These are phyloP conservation scores for Prunus dulcis DNA, from an alignment of 306 rosid genomes.

Conservation along the genomic window DNA sequence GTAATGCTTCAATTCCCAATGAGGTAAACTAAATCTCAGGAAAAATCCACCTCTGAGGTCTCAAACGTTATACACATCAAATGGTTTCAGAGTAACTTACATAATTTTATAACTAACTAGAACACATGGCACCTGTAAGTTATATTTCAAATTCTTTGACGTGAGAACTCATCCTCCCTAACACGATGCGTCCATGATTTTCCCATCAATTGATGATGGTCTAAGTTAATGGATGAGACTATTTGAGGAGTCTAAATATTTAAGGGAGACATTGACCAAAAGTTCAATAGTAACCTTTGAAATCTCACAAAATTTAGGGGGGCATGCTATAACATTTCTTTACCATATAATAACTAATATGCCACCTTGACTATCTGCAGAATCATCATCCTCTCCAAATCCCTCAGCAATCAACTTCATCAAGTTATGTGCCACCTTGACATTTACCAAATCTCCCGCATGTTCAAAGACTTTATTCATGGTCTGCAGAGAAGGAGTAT, in stretches of 20 bases:
- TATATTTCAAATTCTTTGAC: background rate
- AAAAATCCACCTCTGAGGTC: background rate
- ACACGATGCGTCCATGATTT: conserved; percentile 20
- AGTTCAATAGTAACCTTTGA: too few relatives aligned
- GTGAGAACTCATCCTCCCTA: background rate
- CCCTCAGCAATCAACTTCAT: conserved; percentile 97
- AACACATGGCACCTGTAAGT: background rate
- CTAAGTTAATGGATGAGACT: background rate
- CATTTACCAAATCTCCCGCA: conserved; percentile 96
- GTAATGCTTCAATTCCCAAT: background rate
- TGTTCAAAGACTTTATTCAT: conserved; percentile 98
- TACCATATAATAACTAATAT: too few relatives aligned
- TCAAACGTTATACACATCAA: background rate
- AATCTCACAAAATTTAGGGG: too few relatives aligned
- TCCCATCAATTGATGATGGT: background rate
- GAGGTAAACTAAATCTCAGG: too few relatives aligned
- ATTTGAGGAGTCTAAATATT: background rate
- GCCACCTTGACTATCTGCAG: conserved; percentile 54
- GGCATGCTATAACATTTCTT: too few relatives aligned
- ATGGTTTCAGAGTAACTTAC: background rate
- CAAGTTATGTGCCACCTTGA: conserved; percentile 96
- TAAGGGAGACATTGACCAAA: too few relatives aligned
- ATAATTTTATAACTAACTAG: background rate
- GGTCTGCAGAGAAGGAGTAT: conserved; percentile 51
- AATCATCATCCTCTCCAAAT: conserved; percentile 88